These are phyloP conservation scores for Psidium guajava DNA, from an alignment of 345 rosid species.

Conservation along the genomic window DNA sequence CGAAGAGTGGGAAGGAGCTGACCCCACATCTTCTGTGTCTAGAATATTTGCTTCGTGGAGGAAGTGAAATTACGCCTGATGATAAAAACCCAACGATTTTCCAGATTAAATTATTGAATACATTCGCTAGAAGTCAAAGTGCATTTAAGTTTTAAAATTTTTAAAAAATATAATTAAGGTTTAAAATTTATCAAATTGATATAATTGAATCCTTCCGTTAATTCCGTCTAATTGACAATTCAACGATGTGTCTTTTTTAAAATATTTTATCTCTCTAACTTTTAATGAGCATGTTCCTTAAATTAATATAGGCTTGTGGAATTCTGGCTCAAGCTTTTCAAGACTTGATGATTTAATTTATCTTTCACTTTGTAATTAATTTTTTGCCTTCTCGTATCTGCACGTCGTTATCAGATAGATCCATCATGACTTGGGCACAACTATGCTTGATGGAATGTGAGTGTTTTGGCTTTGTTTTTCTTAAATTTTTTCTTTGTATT, in stretches of 20 bases:
- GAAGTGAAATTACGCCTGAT: not conserved
- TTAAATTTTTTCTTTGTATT: not conserved
- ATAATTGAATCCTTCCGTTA: too few relatives aligned
- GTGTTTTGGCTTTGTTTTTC: constrained; percentile 3
- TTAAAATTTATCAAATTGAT: too few relatives aligned
- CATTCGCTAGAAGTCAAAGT: too few relatives aligned
- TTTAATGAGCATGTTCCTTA: too few relatives aligned
- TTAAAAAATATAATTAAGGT: too few relatives aligned
- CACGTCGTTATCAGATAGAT: constrained; percentile 31
- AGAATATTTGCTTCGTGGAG: not conserved
- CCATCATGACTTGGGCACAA: constrained; percentile 16
- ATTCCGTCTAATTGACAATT: too few relatives aligned
- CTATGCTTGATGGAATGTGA: constrained; percentile 25
- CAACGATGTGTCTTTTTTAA: too few relatives aligned
- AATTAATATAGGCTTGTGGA: not conserved
- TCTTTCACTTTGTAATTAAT: not conserved
- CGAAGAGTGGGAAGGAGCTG: not conserved
- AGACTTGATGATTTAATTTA: not conserved
- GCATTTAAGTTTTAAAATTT: too few relatives aligned
- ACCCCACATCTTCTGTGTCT: constrained; percentile 21
- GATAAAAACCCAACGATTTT: not conserved
- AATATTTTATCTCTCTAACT: too few relatives aligned
- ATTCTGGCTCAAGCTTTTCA: not conserved
- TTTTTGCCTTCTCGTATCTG: not conserved
- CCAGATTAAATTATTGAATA: too few relatives aligned